A percentile compares a stretch with the other conserved stretches of the same genome.
Evolutionary conservation across 805 yeast species (phyloP).

Genomic region (Wickerhamomyces ciferrii): DNA sequence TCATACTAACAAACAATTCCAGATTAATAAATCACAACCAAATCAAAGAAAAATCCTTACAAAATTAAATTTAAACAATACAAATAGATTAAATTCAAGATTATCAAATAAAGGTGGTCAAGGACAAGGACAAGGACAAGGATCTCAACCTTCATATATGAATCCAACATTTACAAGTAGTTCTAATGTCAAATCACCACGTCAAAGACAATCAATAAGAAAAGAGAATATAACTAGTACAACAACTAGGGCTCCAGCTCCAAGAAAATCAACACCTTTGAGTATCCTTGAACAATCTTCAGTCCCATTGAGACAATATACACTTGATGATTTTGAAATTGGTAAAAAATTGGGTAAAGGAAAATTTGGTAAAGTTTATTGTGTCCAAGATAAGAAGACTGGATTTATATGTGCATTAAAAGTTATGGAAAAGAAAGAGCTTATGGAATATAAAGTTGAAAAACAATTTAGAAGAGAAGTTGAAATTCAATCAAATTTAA

Average conservation of each 20-base stretch:
- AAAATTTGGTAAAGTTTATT: slow-evolving; percentile 87
- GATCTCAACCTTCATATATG: slow-evolving; percentile 22
- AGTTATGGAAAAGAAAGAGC: slow-evolving; percentile 82
- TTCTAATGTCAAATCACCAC: too few species aligned
- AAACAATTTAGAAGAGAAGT: slow-evolving; percentile 86
- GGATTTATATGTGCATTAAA: slow-evolving; percentile 88
- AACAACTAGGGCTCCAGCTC: background rate
- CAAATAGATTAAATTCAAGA: slow-evolving; percentile 9
- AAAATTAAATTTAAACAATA: slow-evolving; percentile 17
- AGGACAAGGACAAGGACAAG: background rate
- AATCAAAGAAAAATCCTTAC: slow-evolving; percentile 18
- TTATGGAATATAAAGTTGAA: slow-evolving; percentile 70
- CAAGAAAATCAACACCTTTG: slow-evolving; percentile 16
- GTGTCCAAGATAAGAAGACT: slow-evolving; percentile 69
- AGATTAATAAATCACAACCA: too few species aligned
- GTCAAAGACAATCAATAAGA: too few species aligned
- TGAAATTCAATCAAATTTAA: slow-evolving; percentile 77
- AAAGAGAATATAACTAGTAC: too few species aligned
- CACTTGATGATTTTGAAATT: slow-evolving; percentile 70
- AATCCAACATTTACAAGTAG: slow-evolving; percentile 24
- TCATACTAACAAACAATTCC: too few species aligned
- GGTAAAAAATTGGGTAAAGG: slow-evolving; percentile 91
- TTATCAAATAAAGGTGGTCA: background rate
- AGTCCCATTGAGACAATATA: slow-evolving; percentile 26
- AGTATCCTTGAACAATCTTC: slow-evolving; percentile 18